Percentiles rank a stretch among this genome's conserved stretches.
Evolutionary conservation across 2,329 filamentous ascomycete species (phyloP).

Genomic region (Aspergillus transmontanensis): DNA sequence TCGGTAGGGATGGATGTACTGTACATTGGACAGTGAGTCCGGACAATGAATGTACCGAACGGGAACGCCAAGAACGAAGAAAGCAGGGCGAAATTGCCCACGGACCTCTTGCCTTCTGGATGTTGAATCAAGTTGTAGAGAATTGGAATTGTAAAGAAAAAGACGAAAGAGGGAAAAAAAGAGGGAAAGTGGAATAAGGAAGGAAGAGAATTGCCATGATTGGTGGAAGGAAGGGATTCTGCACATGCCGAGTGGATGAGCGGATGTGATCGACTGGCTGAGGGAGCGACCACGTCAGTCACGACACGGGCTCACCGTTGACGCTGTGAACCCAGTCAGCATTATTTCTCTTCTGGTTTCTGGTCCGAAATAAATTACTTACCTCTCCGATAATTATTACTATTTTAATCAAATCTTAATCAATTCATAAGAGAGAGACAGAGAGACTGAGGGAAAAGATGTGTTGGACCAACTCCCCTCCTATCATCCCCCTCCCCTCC

Average conservation of each 20-base stretch:
- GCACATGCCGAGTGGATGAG: conserved; percentile 10
- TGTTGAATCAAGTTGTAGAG: too few relatives aligned
- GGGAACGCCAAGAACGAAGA: neutral
- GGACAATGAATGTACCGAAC: neutral
- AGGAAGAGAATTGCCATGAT: neutral
- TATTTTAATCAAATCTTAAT: neutral
- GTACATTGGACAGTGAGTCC: too few relatives aligned
- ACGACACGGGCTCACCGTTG: conserved; percentile 7
- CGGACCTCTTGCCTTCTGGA: neutral
- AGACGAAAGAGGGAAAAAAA: neutral
- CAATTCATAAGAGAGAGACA: neutral
- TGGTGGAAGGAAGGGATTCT: conserved; percentile 5
- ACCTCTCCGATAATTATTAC: neutral
- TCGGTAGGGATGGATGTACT: too few relatives aligned
- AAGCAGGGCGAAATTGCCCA: conserved; percentile 1
- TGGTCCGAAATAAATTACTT: neutral
- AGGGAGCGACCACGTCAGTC: conserved; percentile 25
- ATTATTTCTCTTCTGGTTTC: neutral
- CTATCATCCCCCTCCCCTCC: neutral
- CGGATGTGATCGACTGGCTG: conserved; percentile 24
- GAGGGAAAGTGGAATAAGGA: neutral
- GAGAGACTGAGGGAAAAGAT: conserved; percentile 53
- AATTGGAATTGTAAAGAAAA: neutral
- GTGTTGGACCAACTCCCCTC: conserved; percentile 47
- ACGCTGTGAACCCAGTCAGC: conserved; percentile 10